Evolutionary conservation across 805 yeast species (phyloP), one percentile per base, ranked within the genome.

Genomic region (Vanderwaltozyma polyspora): DNA sequence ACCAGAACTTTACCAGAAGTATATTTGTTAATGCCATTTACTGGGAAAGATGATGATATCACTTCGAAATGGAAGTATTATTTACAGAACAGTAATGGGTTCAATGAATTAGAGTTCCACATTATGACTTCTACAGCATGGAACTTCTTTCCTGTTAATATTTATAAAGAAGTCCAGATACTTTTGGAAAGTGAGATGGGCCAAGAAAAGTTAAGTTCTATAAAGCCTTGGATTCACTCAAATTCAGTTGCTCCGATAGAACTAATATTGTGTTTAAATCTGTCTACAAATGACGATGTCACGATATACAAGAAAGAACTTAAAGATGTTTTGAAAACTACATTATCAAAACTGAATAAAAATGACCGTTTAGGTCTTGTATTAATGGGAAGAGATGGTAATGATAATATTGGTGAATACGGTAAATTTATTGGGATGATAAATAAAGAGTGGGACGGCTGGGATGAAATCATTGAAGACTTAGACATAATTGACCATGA

Each of bases 71-170:
- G 75, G 70, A 57, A 59, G 23, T 59, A 54, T 35, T 58, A 52
- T 36, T 21, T 55, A 22, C 32, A 40, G 17, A 35, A 48, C n/a
- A 25, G n/a, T 3, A 25, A 33, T 4, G 33, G 36, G 19, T 8
- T 14, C 4, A 5, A 11, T 12, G 18, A 28, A 11, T 38, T 46
- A 10, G 27, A 36, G 7, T 21, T 72, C 18, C 58, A 60, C 22
- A 74, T 72, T 44, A 51, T 73, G 40, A 67, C 79, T 1, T 60
- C 68, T 1, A 74, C 67, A 41, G 66, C 67, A 1, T 70, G 79
- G 75, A 49, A 48, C 8, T 41, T 67, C 8, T 45, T 71, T 6
- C 51, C 60, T 7, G 52, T 48, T 10, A 8, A n/a, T 13, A 11
- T 16, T 29, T 3, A 7, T 13, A 29, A 13, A 7, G 5, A 7